Percentiles rank a stretch among this genome's conserved stretches.
Evolutionary conservation across 805 yeast species (phyloP).

Genomic region (Priceomyces haplophilus): DNA sequence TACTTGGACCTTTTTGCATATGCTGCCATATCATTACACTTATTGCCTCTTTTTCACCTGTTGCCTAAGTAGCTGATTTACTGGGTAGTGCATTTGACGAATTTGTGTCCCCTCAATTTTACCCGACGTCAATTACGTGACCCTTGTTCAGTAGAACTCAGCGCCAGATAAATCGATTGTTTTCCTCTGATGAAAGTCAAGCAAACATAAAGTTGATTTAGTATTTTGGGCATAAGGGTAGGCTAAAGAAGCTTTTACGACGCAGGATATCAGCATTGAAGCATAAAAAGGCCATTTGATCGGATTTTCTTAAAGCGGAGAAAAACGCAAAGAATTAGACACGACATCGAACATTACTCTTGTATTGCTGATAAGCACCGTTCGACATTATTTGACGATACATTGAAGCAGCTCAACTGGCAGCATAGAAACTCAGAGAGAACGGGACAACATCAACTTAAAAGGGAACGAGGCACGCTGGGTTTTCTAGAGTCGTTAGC

Average conservation of each 20-base stretch:
- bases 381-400: background rate
- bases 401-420: background rate
- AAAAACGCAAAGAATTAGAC: background rate
- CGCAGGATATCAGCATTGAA: background rate
- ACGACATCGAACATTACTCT: background rate
- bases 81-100: conserved; percentile 1
- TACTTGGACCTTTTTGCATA: background rate
- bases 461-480: background rate
- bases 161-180: conserved; percentile 1
- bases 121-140: conserved; percentile 4
- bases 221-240: background rate
- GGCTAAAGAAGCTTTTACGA: background rate
- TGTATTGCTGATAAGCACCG: background rate
- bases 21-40: background rate
- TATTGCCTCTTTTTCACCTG: background rate
- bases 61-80: background rate
- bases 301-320: background rate
- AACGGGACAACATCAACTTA: too few species aligned
- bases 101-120: conserved; percentile 4
- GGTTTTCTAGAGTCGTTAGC: background rate
- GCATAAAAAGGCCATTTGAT: background rate
- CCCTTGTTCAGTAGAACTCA: conserved; percentile 1
- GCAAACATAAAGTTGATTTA: background rate
- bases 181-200: background rate
- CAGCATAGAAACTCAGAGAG: too few species aligned